Evolutionary conservation across 345 rosid genomes (phyloP).

Genomic region (Sisymbrium irio): DNA sequence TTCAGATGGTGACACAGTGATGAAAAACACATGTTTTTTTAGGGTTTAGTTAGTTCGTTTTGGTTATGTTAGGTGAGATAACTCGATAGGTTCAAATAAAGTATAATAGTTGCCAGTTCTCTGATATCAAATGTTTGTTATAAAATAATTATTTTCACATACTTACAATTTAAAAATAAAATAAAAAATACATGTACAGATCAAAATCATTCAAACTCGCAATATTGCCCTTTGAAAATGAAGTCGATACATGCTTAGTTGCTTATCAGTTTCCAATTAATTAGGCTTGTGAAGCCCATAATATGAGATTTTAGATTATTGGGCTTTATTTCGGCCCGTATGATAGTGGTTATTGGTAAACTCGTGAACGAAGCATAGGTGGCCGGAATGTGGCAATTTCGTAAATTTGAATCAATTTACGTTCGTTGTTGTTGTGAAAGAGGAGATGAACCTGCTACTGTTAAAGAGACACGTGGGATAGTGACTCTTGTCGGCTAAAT

Average conservation of each 20-base stretch:
- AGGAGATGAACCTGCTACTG: background rate
- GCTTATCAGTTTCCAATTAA: background rate
- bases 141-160: background rate
- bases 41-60: background rate
- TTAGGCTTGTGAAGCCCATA: background rate
- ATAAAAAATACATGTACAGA: background rate
- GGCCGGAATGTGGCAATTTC: background rate
- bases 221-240: background rate
- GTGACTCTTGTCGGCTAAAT: slow-evolving; percentile 28
- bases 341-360: background rate
- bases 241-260: background rate
- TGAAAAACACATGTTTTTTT: background rate
- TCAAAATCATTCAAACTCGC: background rate
- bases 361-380: background rate
- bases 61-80: background rate
- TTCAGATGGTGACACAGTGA: background rate
- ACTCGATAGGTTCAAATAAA: background rate
- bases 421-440: background rate
- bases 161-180: no score
- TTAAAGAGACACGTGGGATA: slow-evolving; percentile 11
- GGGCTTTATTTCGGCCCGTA: background rate
- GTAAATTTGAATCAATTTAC: background rate
- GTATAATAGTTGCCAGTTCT: background rate
- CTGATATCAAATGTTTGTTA: background rate
- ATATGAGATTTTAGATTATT: background rate